phyloP scores from a whole-genome alignment of 257 asterid genomes.

The Gentiana macrophylla region DNA sequence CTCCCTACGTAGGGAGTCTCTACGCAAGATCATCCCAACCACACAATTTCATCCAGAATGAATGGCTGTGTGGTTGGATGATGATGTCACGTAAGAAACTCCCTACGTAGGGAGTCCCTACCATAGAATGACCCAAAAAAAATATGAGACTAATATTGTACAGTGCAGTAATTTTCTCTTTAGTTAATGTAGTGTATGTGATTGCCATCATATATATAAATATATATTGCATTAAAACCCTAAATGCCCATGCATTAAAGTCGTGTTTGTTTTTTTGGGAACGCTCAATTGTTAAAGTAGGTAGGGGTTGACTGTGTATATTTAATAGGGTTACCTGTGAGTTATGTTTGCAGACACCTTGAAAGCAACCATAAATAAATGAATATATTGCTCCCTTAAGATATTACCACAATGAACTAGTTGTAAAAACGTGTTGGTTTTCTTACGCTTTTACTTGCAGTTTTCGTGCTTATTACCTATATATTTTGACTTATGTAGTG shows the following conservation, averaged over 20 bases:
- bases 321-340: slow-evolving; percentile 21
- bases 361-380: slow-evolving; percentile 55
- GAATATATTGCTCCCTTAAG: slow-evolving; percentile 14
- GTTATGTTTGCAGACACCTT: slow-evolving; percentile 19
- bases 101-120: no score
- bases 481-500: slow-evolving; percentile 21
- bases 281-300: slow-evolving; percentile 18
- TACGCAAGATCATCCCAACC: no score
- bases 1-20: no score
- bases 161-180: no score
- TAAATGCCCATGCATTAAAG: slow-evolving; percentile 41
- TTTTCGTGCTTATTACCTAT: slow-evolving; percentile 16
- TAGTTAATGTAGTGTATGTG: not conserved
- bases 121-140: no score
- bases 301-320: slow-evolving; percentile 63
- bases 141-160: no score
- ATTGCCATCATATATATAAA: not conserved
- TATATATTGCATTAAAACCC: slow-evolving; percentile 13
- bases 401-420: not conserved
- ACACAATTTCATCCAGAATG: no score
- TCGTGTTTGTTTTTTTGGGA: slow-evolving; percentile 20
- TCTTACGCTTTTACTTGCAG: slow-evolving; percentile 4
- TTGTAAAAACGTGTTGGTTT: slow-evolving; percentile 6
- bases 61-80: no score
- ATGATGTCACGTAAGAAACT: no score